A percentile compares a stretch with the other conserved stretches of the same genome.
Evolutionary conservation across 2,329 filamentous ascomycete species (phyloP).

Genomic region (Arthroderma sp.): DNA sequence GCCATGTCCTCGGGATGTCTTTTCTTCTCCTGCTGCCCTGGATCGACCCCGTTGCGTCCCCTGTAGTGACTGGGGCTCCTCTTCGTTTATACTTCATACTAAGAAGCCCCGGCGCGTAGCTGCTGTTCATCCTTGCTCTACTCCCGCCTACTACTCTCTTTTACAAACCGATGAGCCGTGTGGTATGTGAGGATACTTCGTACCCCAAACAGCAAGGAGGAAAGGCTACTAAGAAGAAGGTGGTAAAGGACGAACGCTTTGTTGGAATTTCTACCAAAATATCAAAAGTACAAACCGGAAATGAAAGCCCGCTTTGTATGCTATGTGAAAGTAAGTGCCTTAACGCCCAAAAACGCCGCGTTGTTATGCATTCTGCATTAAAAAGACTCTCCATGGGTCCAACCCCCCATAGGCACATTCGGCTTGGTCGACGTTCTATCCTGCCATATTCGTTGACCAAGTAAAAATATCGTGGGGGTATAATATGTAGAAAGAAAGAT

Average conservation of each 20-base stretch:
- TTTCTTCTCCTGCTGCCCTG: background rate
- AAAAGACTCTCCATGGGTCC: background rate
- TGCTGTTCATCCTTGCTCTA: background rate
- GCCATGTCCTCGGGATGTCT: background rate
- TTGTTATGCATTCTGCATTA: background rate
- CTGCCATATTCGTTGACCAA: background rate
- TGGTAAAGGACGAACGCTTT: no score
- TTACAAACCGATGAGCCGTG: background rate
- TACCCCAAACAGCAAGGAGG: no score
- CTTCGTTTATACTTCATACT: background rate
- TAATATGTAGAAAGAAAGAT: background rate
- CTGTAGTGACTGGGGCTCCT: background rate
- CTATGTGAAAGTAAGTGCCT: no score
- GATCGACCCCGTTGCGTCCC: no score
- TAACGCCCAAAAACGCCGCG: no score
- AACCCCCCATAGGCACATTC: background rate
- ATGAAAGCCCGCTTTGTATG: no score
- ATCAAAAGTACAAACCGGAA: no score
- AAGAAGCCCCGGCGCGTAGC: background rate
- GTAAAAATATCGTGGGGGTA: background rate
- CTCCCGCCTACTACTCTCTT: no score
- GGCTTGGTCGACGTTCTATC: background rate
- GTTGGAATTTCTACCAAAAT: no score
- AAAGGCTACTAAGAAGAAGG: no score
- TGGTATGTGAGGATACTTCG: background rate